Conservation (phyloP, 2,329 filamentous ascomycete species). For the Colletotrichum sojae region DNA sequence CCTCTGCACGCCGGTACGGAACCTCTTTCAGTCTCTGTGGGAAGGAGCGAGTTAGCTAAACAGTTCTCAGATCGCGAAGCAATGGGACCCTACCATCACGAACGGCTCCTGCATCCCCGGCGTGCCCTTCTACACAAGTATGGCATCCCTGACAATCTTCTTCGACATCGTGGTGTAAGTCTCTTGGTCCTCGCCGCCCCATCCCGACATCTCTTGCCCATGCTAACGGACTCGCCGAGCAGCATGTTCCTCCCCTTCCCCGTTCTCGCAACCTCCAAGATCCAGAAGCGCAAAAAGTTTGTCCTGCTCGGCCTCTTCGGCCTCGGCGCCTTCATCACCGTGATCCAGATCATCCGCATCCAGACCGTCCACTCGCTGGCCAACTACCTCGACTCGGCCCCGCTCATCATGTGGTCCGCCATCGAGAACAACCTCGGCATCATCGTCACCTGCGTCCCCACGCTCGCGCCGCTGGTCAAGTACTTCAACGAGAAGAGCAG, state of each 20-base stretch:
- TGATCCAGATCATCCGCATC: conserved; percentile 66
- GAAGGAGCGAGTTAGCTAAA: neutral
- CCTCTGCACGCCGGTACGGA: conserved; percentile 52
- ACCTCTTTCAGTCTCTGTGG: neutral
- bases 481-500: conserved; percentile 51
- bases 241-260: conserved; percentile 61
- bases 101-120: conserved; percentile 55
- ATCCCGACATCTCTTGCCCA: too few relatives aligned
- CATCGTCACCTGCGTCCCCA: conserved; percentile 58
- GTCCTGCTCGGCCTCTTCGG: conserved; percentile 60
- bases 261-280: conserved; percentile 53
- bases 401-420: conserved; percentile 61
- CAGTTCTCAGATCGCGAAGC: conserved; percentile 47
- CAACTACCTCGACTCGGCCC: conserved; percentile 61
- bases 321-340: conserved; percentile 64
- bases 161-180: conserved; percentile 59
- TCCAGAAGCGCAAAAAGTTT: conserved; percentile 57
- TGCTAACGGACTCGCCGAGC: neutral
- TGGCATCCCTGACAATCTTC: conserved; percentile 56
- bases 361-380: conserved; percentile 60
- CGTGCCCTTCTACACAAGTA: conserved; percentile 59
- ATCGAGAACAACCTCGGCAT: conserved; percentile 63
- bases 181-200: accelerated
- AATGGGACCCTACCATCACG: conserved; percentile 58
- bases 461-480: conserved; percentile 58